A percentile compares a stretch with the other conserved stretches of the same genome.
These are phyloP conservation scores for Cadophora malorum DNA, from an alignment of 2,329 filamentous ascomycete species.

Conservation along the genomic window DNA sequence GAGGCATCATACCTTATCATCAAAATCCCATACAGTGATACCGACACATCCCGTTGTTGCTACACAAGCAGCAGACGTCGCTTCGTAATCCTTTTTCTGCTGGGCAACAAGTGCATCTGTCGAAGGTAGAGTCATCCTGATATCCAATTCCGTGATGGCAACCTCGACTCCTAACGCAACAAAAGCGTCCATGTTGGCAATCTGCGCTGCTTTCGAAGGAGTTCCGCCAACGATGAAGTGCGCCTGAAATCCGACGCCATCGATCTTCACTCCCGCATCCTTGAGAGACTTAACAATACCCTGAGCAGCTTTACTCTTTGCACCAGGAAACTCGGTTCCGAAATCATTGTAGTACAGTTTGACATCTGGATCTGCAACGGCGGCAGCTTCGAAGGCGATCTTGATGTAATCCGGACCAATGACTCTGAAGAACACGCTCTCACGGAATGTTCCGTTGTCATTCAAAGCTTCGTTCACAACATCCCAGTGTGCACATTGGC, in stretches of 20 bases:
- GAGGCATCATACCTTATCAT: slow-evolving; percentile 30
- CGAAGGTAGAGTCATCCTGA: slow-evolving; percentile 56
- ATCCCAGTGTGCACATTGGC: slow-evolving; percentile 68
- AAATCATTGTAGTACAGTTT: slow-evolving; percentile 71
- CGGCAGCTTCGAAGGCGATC: slow-evolving; percentile 62
- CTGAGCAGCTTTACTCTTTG: slow-evolving; percentile 54
- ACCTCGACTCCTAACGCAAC: slow-evolving; percentile 60
- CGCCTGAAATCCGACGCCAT: slow-evolving; percentile 68
- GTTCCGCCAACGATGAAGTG: slow-evolving; percentile 61
- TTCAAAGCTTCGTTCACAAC: slow-evolving; percentile 69
- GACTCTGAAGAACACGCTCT: slow-evolving; percentile 59
- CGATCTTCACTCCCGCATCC: slow-evolving; percentile 58
- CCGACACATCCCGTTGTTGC: slow-evolving; percentile 38
- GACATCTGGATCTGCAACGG: slow-evolving; percentile 58
- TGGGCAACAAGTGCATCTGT: slow-evolving; percentile 48
- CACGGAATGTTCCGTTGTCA: slow-evolving; percentile 60
- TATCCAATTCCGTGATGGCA: slow-evolving; percentile 67
- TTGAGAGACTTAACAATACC: slow-evolving; percentile 55
- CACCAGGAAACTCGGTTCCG: slow-evolving; percentile 61
- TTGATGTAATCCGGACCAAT: slow-evolving; percentile 64
- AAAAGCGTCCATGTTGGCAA: slow-evolving; percentile 53
- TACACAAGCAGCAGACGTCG: slow-evolving; percentile 36
- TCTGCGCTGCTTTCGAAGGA: slow-evolving; percentile 53
- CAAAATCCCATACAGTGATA: slow-evolving; percentile 44
- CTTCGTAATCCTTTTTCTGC: slow-evolving; percentile 56